Evolutionary conservation across 306 rosid genomes (phyloP), one percentile per base, ranked within the genome.

Genomic region (Trifolium repens): DNA sequence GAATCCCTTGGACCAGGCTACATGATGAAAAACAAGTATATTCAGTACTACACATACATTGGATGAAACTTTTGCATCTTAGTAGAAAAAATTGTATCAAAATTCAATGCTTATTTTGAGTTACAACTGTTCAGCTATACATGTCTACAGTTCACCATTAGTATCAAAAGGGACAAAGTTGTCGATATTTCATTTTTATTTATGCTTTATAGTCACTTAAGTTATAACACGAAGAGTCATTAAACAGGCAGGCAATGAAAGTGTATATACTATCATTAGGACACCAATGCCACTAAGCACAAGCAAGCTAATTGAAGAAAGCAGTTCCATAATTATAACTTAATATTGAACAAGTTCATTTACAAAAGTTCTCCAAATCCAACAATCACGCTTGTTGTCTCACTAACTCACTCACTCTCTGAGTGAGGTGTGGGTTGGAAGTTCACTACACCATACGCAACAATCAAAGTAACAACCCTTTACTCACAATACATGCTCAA

Each of bases 1-100:
- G 88, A 80, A 44, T 44, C 88, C 85, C 93, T 89, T 54, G 91
- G 91, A 71, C 97, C 97, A 85, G 97, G 96, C 97, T 91, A 90
- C 90, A 85, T 60, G 83, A 62, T 61, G 69, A 69, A 71, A 63
- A 19, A 19, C 27, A 57, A 43, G 47, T 13, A 34, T 24, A 68
- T 69, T 63, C 69, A 73, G 24, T 34, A 74, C 71, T 34, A 4
- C 60, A 27, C 79, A 7, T 71, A 8, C 50, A 49, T 30, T 58
- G 26, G 16, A 5, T 11, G 34, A 49, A 71, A 54, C 50, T 17
- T 52, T 53, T 52, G 73, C 57, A 39, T 62, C 53, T 14, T 26
- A 53, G 60, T 30, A 13, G 34, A 40, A 61, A 54, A 61, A 71
- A 22, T 3, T 50, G 42, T 3, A 64, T 30, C 78, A 46, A 19